phyloP scores from a whole-genome alignment of 2,329 filamentous ascomycete species.

The Cryoendolithus antarcticus region DNA sequence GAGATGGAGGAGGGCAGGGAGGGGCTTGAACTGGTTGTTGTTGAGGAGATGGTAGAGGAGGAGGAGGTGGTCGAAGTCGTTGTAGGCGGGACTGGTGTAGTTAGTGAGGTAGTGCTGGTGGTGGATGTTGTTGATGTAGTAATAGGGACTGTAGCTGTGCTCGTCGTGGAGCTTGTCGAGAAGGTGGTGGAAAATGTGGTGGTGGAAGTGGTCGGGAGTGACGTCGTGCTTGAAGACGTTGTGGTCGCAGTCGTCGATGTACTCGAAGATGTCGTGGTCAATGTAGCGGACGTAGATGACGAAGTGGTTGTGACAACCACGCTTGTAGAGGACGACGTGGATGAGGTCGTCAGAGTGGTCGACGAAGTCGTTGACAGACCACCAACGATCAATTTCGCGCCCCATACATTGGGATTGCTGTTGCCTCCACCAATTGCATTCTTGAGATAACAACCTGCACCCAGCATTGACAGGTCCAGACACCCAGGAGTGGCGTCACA shows the following conservation, averaged over 20 bases:
- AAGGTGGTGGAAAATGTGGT: not conserved
- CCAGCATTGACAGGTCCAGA: conserved; percentile 5
- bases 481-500: conserved; percentile 6
- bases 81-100: too few relatives aligned
- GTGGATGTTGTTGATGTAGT: too few relatives aligned
- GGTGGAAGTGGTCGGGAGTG: not conserved
- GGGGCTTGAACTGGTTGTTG: not conserved
- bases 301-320: conserved; percentile 2
- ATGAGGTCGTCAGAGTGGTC: not conserved
- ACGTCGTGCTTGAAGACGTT: conserved; percentile 1
- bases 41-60: conserved; percentile 1
- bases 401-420: conserved; percentile 13
- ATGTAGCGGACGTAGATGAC: conserved; percentile 1
- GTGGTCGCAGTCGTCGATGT: not conserved
- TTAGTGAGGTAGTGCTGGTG: not conserved
- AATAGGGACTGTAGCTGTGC: not conserved
- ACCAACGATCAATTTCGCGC: conserved; percentile 15
- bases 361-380: not conserved
- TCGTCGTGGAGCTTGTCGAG: not conserved
- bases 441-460: conserved; percentile 14
- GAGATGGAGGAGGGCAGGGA: conserved; percentile 10
- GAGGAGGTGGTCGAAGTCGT: not conserved
- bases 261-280: not conserved
- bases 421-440: conserved; percentile 12
- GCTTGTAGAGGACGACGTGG: not conserved